These are phyloP conservation scores for Monilinia laxa DNA, from an alignment of 2,329 filamentous ascomycete genomes.

Conservation along the genomic window DNA sequence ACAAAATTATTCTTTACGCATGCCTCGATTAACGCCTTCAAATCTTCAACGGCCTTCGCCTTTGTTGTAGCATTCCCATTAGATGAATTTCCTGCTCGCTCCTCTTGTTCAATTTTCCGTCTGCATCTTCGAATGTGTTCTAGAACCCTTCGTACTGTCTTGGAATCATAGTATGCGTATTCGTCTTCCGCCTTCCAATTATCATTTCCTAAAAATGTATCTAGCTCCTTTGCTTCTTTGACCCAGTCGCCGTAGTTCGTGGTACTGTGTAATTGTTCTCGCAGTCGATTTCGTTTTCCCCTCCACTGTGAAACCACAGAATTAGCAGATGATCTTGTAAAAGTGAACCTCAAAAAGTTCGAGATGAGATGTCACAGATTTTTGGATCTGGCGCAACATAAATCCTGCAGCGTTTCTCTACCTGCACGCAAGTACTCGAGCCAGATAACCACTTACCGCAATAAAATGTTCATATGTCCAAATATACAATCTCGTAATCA, in stretches of 20 bases:
- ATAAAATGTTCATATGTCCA: slow-evolving; percentile 69
- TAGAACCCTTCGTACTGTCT: slow-evolving; percentile 75
- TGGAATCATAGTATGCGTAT: slow-evolving; percentile 83
- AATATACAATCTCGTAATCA: slow-evolving; percentile 84
- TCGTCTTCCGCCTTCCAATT: slow-evolving; percentile 76
- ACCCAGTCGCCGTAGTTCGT: slow-evolving; percentile 83
- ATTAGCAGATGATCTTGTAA: slow-evolving; percentile 42
- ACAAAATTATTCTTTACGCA: slow-evolving; percentile 98
- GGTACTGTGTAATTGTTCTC: slow-evolving; percentile 69
- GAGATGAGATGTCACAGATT: neutral
- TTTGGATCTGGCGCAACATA: neutral
- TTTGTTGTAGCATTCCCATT: slow-evolving; percentile 41
- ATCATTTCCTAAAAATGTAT: slow-evolving; percentile 77
- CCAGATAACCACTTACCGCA: slow-evolving; percentile 14
- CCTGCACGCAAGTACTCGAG: neutral
- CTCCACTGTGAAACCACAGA: slow-evolving; percentile 74
- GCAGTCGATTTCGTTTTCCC: slow-evolving; percentile 69
- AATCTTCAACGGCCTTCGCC: slow-evolving; percentile 65
- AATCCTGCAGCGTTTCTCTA: neutral
- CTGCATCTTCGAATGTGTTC: slow-evolving; percentile 70
- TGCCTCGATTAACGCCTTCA: slow-evolving; percentile 76
- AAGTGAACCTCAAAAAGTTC: neutral
- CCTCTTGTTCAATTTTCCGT: slow-evolving; percentile 53
- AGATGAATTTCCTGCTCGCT: slow-evolving; percentile 45
- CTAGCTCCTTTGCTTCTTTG: slow-evolving; percentile 72